Evolutionary conservation across 1,139 yeast genomes (phyloP), one percentile per base, ranked within the genome.

Genomic region (Diutina siamensis): DNA sequence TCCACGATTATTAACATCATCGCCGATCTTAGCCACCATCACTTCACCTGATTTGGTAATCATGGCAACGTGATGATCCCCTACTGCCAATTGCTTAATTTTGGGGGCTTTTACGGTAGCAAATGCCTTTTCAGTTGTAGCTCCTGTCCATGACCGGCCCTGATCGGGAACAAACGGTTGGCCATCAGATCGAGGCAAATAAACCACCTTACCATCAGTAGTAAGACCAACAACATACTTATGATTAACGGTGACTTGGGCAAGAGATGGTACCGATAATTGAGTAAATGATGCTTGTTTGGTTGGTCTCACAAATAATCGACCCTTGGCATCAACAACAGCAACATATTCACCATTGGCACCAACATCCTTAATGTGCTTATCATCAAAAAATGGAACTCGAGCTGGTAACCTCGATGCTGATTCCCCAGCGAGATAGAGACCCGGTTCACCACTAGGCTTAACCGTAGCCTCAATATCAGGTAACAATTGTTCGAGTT

Each of bases 261-360:
- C 13, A 21, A 38, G 28, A n/a, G n/a, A 10, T 7, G 42, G 42
- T 3, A 38, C 15, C 4, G 8, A 8, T 5, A 22, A 17, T 15
- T 25, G n/a, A 4, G 32, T 12, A 2, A n/a, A 22, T 10, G 21
- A 31, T 4, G 21, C 33, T 2, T 17, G 13, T 15, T 25, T 22
- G 12, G 13, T 22, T 1, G 19, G 13, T 13, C 42, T 31, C 7
- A 82, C 85, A 48, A 77, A 80, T 20, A 86, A 71, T 54, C 81
- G 76, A n/a, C 97, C 97, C 22, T 74, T 72, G 1, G 72, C 73
- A 49, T 81, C 74, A 20, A 94, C 80, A 1, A 79, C 80, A 3
- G 78, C 83, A 22, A 80, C 68, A 8, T 60, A 62, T 21, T 72
- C 76, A 20, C 68, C 64, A 1, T 61, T 57, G 17, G 85, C 55